phyloP scores from a whole-genome alignment of 2,329 filamentous ascomycete genomes.

The Fusarium tjaetaba region DNA sequence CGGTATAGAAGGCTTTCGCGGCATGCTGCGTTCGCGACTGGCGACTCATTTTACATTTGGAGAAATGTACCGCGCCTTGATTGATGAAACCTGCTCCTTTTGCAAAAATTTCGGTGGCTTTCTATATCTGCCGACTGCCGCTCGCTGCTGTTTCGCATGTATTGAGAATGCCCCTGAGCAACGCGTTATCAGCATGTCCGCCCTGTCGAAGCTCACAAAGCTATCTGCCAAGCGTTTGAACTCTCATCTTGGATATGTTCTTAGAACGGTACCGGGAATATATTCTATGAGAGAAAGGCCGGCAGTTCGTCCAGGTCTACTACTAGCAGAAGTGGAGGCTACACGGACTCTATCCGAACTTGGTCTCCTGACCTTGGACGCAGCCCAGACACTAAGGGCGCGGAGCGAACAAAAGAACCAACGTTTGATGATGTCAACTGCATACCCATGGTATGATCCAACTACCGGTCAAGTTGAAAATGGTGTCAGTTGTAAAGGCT shows the following conservation, averaged over 20 bases:
- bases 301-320: background rate
- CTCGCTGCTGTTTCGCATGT: background rate
- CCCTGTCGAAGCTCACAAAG: background rate
- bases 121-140: background rate
- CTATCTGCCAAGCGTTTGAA: background rate
- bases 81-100: background rate
- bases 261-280: background rate
- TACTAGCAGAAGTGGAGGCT: background rate
- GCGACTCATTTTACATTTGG: background rate
- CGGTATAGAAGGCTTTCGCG: background rate
- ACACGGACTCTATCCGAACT: background rate
- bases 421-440: background rate
- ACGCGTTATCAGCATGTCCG: background rate
- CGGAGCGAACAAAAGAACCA: background rate
- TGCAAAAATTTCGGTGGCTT: background rate
- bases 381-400: fast-evolving
- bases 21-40: background rate
- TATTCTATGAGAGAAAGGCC: background rate
- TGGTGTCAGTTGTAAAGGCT: background rate
- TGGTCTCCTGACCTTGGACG: background rate
- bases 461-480: fast-evolving
- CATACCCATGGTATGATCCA: background rate
- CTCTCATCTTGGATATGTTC: fast-evolving
- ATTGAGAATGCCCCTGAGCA: background rate
- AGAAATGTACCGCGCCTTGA: background rate